Evolutionary conservation across 192 early-diverging fungal genomes (phyloP), one percentile per base, ranked within the genome.

Genomic region (Backusella parvicylindrica): DNA sequence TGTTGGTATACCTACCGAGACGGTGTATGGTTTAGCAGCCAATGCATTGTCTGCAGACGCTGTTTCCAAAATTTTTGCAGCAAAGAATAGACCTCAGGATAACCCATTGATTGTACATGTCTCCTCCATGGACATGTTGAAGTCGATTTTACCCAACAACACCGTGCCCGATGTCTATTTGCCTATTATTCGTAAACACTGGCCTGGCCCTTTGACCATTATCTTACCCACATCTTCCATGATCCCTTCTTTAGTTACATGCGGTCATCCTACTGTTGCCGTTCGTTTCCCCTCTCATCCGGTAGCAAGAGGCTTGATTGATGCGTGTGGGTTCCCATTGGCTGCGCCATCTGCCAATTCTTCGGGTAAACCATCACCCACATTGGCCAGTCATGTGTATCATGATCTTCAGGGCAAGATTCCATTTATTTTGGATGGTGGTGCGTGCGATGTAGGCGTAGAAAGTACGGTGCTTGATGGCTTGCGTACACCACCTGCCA

Each of bases 321-420:
- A 90, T 15, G 79, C 82, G 1, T 92, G 92, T 77, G 94, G 91
- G 28, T 89, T 94, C 33, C 98, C 98, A 6, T 80, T 99, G 76
- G 98, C 98, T 9, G 98, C 98, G 8, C 98, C 98, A 23, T 96
- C 95, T n/a, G 98, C 98, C 36, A 99, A 99, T 81, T 92, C 94
- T 12, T 96, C 94, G 37, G 97, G 97, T 11, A 90, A 94, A 36
- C 98, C 98, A 2, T 96, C 95, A 8, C 98, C 98, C 6, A 99
- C 98, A 6, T 77, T 89, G 8, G 98, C 97, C 0, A 81, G 79
- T 2, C 98, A 99, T 85, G 98, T 99, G 1, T 83, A 84, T 37
- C 81, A 90, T 31, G 98, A 99, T 75, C 85, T 99, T 0, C 71
- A 82, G 18, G 88, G 88, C 8, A 90, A 92, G 18, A 89, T 99